Conservation (phyloP, 139 green algal species). For the Tetradesmus obliquus region DNA sequence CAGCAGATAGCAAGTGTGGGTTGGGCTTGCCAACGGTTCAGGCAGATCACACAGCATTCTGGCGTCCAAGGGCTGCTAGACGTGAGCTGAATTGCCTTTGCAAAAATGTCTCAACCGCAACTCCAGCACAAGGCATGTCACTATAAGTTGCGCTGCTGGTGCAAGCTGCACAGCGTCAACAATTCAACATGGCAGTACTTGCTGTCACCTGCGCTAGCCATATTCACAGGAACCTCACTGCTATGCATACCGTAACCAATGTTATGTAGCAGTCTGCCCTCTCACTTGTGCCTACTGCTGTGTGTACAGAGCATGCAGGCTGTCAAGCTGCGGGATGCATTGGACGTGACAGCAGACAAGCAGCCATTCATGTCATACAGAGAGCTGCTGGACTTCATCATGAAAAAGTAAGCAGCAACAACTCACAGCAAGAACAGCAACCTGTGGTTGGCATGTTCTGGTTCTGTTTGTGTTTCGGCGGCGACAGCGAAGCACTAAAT, state of each 20-base stretch:
- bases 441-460: too few relatives aligned
- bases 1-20: neutral
- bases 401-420: conserved; percentile 8
- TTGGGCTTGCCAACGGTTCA: neutral
- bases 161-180: neutral
- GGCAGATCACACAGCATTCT: neutral
- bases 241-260: neutral
- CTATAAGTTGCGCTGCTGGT: neutral
- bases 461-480: too few relatives aligned
- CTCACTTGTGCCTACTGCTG: neutral
- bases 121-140: neutral
- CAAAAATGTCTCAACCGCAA: neutral
- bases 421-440: too few relatives aligned
- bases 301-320: conserved; percentile 38
- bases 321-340: conserved; percentile 30
- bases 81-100: neutral
- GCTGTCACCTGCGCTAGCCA: neutral
- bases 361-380: conserved; percentile 38
- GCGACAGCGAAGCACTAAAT: too few relatives aligned
- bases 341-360: neutral
- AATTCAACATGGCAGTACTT: neutral
- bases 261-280: too few relatives aligned
- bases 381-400: conserved; percentile 36
- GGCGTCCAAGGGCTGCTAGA: conserved; percentile 18
- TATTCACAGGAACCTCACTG: neutral